Evolutionary conservation across 192 early-diverging fungal genomes (phyloP).

Genomic region (Diversispora eburnea): DNA sequence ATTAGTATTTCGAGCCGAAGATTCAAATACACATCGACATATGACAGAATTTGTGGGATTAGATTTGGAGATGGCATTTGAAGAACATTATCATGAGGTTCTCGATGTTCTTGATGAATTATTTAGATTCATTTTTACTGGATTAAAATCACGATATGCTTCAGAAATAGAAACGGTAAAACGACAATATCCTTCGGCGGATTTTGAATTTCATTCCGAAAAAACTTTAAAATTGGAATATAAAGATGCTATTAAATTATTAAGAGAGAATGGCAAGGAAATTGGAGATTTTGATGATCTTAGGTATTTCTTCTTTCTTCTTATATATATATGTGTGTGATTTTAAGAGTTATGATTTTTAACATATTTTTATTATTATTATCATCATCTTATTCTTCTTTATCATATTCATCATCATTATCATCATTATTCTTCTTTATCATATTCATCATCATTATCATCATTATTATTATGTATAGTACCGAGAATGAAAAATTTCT

Average conservation of each 20-base stretch:
- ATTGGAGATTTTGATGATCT: conserved; percentile 94
- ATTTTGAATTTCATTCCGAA: conserved; percentile 72
- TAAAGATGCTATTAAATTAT: conserved; percentile 83
- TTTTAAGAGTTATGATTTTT: conserved; percentile 20
- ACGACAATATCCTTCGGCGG: conserved; percentile 88
- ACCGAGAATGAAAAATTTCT: conserved; percentile 84
- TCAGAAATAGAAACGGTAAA: conserved; percentile 83
- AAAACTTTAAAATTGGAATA: conserved; percentile 83
- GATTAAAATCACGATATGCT: conserved; percentile 76
- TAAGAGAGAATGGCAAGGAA: conserved; percentile 83
- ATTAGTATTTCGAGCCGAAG: conserved; percentile 96
- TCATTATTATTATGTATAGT: conserved; percentile 29
- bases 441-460: neutral
- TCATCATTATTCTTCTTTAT: too few species aligned
- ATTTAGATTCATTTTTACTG: conserved; percentile 89
- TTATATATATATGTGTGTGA: neutral
- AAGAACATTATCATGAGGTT: conserved; percentile 99
- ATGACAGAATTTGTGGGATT: conserved; percentile 99
- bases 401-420: too few species aligned
- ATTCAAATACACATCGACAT: conserved; percentile 96
- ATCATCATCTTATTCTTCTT: too few species aligned
- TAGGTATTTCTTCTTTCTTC: conserved; percentile 39
- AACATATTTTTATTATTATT: conserved; percentile 4
- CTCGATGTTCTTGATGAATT: conserved; percentile 89
- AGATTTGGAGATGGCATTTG: conserved; percentile 98